A percentile compares a stretch with the other conserved stretches of the same genome.
These are phyloP conservation scores for Pistacia integerrima DNA, from an alignment of 345 rosid genomes.

Conservation along the genomic window DNA sequence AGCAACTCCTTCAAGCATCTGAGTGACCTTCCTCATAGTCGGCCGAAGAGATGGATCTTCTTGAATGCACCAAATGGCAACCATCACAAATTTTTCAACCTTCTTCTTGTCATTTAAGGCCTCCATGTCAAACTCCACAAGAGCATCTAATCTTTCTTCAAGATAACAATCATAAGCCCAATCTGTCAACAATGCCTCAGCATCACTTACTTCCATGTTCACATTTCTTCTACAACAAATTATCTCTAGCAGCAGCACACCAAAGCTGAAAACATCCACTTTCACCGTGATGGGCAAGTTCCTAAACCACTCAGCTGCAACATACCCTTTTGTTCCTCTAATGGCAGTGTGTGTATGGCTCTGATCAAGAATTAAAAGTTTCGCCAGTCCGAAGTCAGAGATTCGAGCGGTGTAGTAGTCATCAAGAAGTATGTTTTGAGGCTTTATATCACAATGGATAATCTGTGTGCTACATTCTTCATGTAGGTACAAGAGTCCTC, in stretches of 20 bases:
- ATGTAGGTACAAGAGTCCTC: conserved; percentile 57
- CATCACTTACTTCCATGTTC: conserved; percentile 23
- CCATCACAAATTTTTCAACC: conserved; percentile 39
- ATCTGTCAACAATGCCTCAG: conserved; percentile 44
- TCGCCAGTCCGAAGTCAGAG: conserved; percentile 59
- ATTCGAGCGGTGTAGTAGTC: conserved; percentile 43
- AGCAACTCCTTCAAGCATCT: conserved; percentile 58
- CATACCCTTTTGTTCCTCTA: conserved; percentile 62
- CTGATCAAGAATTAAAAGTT: conserved; percentile 49
- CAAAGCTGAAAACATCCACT: conserved; percentile 61
- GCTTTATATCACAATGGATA: conserved; percentile 61
- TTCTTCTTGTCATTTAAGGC: conserved; percentile 28
- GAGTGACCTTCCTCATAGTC: conserved; percentile 51
- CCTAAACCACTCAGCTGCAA: conserved; percentile 63
- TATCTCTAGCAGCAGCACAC: conserved; percentile 55
- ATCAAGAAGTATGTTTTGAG: conserved; percentile 58
- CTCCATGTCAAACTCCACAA: conserved; percentile 31
- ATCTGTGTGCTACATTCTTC: conserved; percentile 62
- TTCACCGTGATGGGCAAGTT: conserved; percentile 49
- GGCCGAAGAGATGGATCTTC: conserved; percentile 54
- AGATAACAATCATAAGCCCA: conserved; percentile 55
- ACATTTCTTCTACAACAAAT: conserved; percentile 52
- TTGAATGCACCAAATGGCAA: conserved; percentile 63
- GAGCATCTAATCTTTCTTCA: conserved; percentile 25
- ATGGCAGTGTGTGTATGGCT: conserved; percentile 49